Evolutionary conservation across 2,329 filamentous ascomycete species (phyloP).

Genomic region (Gliomastix tumulicola): DNA sequence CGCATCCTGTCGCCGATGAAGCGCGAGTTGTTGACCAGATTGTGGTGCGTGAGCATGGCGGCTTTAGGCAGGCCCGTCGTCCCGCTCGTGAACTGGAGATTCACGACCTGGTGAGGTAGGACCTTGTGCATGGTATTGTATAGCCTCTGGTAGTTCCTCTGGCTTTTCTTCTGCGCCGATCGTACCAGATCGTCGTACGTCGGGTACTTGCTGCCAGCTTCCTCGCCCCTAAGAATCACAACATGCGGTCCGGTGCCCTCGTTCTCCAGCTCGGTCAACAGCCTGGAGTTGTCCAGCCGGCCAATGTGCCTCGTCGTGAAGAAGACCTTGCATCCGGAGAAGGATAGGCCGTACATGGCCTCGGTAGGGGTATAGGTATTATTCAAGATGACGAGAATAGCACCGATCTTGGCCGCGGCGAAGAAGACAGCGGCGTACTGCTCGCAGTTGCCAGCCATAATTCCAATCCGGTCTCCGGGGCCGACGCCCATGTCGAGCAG

Average conservation of each 20-base stretch:
- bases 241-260: slow-evolving; percentile 35
- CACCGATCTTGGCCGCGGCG: slow-evolving; percentile 59
- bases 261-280: slow-evolving; percentile 47
- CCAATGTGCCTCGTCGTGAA: slow-evolving; percentile 68
- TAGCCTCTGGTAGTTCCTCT: slow-evolving; percentile 42
- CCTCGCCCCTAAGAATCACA: slow-evolving; percentile 52
- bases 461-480: slow-evolving; percentile 63
- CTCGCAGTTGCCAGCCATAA: slow-evolving; percentile 75
- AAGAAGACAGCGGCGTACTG: slow-evolving; percentile 76
- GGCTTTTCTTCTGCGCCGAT: slow-evolving; percentile 38
- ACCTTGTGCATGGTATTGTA: slow-evolving; percentile 47
- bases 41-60: slow-evolving; percentile 66
- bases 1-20: slow-evolving; percentile 71
- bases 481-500: slow-evolving; percentile 60
- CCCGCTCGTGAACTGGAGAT: slow-evolving; percentile 70
- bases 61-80: slow-evolving; percentile 69
- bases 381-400: slow-evolving; percentile 70
- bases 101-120: slow-evolving; percentile 61
- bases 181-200: slow-evolving; percentile 54
- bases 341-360: slow-evolving; percentile 62
- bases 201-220: slow-evolving; percentile 37
- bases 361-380: slow-evolving; percentile 75
- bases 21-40: slow-evolving; percentile 58
- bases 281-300: slow-evolving; percentile 51
- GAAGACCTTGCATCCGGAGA: slow-evolving; percentile 65